Base-by-base conservation (phyloP, 345 rosid species). In the Balakata baccata region DNA sequence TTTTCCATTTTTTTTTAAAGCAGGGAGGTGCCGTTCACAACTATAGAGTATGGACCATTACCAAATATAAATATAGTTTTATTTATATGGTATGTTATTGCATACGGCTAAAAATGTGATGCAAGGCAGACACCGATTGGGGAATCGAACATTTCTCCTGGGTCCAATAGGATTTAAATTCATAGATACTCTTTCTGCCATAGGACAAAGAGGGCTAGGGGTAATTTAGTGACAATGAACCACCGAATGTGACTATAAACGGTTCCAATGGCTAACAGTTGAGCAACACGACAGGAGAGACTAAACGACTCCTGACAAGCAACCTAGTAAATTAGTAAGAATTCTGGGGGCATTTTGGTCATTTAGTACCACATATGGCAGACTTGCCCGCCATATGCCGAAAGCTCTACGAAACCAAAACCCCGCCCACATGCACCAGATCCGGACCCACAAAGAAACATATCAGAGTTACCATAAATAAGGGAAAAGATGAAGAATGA, bases 241-340 rank as follows among this genome's bases (percentile, higher is more conserved):
- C 43, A 49, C 66, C 37, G 66, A 65, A 56, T 45, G 56, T 65
- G 71, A 66, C 71, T 39, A 25, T 56, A 23, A 65, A 74, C 70
- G 34, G 70, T 50, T 54, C 39, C 10, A 2, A 50, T 11, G 11
- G 64, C 39, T 34, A 22, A 6, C 16, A 14, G 5, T 8, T 4
- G 6, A 25, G 2, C 20, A 73, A 53, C 34, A 56, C 16, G 52
- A 63, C 76, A 52, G 23, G 14, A n/a, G 5, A 51, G 10, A 1
- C 43, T 37, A 12, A 62, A 14, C 13, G 45, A 59, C 43, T 63
- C 17, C 25, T 23, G 37, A 43, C 20, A 11, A 47, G 8, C 47
- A 12, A 29, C 3, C 29, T 25, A 11, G 64, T 38, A 50, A 49
- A 38, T 49, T 52, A 47, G 46, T 41, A 3, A 3, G 60, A 37